Base-by-base conservation (phyloP, 768 basidiomycete species). In the Dacryopinax primogenitus region DNA sequence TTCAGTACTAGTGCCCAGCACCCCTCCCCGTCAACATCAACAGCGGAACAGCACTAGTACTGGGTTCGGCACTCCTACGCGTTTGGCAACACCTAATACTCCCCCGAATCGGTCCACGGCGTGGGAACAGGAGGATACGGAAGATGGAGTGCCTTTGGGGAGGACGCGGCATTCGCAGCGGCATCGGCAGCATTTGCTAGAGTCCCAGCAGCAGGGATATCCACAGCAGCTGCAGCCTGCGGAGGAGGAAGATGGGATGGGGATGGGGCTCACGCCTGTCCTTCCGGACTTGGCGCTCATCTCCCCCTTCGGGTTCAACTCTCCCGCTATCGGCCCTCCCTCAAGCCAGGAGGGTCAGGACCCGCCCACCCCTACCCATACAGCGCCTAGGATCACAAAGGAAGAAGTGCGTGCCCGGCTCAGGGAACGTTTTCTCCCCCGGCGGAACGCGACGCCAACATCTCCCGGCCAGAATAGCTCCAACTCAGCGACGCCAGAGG, bases 81-180 rank as follows among this genome's bases (percentile, higher is more conserved):
- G 13, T 30, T 30, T 30, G n/a, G 51, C 18, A 15, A 58, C 51
- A 30, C 51, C 51, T 21, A 58, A 30, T 30, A 58, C 51, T 2
- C 51, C 51, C 26, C 51, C 51, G 11, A 58, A 58, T 21, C 51
- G 51, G 26, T 26, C 23, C 4, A 23, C 26, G 4, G 26, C 51
- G 7, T 4, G 30, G 2, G 51, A 58, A 6, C 51, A 23, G 26
- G 13, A 58, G 51, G 51, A 58, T 21, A 30, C 81, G 7, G 85
- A 86, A 72, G 81, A 80, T 64, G 85, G 85, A 1, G 74, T 86
- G 63, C 84, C 84, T 3, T 81, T 84, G 58, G 86, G 85, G 23
- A 80, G 83, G 18, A 80, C 79, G 21, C 86, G 85, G 72, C 86
- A 85, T 68, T 78, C 80, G 6, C 82, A 84, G 41, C 79, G 83